phyloP scores from a whole-genome alignment of 805 yeast genomes.

The Yarrowia sp. region DNA sequence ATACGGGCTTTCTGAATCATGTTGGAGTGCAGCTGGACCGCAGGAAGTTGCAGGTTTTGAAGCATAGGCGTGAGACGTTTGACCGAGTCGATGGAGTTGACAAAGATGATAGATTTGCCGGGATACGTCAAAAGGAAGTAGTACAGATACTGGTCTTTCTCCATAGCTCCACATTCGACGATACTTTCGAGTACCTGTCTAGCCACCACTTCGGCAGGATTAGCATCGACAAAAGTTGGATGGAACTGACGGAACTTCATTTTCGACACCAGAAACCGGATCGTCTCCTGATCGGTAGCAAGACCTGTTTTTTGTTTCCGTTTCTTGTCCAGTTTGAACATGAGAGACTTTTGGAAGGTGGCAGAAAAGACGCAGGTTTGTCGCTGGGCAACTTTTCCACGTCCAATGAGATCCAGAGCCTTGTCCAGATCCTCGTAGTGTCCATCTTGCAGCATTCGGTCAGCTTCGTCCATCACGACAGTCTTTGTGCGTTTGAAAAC shows the following conservation, averaged over 20 bases:
- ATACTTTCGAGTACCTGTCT: constrained; percentile 75
- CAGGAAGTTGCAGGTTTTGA: constrained; percentile 59
- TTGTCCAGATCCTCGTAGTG: constrained; percentile 91
- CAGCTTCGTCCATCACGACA: constrained; percentile 90
- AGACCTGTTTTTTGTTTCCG: constrained; percentile 32
- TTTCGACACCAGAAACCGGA: constrained; percentile 62
- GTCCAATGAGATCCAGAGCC: constrained; percentile 60
- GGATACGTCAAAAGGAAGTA: constrained; percentile 83
- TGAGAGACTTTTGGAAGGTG: constrained; percentile 79
- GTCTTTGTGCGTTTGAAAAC: constrained; percentile 46
- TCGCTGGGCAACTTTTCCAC: constrained; percentile 46
- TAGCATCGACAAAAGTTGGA: constrained; percentile 76
- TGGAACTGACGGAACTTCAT: constrained; percentile 62
- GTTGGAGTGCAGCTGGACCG: constrained; percentile 81
- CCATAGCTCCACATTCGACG: constrained; percentile 85
- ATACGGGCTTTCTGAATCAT: constrained; percentile 94
- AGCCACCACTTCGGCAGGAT: constrained; percentile 79
- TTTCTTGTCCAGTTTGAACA: constrained; percentile 59
- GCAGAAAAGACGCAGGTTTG: constrained; percentile 96
- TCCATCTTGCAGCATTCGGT: constrained; percentile 89
- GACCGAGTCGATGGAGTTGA: constrained; percentile 93
- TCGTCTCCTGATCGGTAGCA: constrained; percentile 50
- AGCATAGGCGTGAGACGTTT: constrained; percentile 77
- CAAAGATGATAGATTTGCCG: constrained; percentile 85
- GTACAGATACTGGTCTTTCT: constrained; percentile 85